Base-by-base conservation (phyloP, 2,329 filamentous ascomycete species). In the Pseudogymnoascus sp. region DNA sequence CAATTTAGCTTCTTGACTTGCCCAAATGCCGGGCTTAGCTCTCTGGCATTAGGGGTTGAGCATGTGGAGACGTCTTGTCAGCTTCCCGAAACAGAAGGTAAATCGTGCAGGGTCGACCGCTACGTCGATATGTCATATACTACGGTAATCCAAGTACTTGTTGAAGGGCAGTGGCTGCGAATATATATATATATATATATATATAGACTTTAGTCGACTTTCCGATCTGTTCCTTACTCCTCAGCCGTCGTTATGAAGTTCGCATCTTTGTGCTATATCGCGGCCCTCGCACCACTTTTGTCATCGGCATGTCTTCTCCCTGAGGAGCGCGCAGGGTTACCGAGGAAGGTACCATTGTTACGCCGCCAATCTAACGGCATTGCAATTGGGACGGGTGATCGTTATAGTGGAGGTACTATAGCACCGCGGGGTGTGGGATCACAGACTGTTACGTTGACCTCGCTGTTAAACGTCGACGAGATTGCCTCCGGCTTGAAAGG, bases 351-450 rank as follows among this genome's bases (percentile, higher is more conserved):
- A 16, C 37, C 37, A 40, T 2, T 40, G 37, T 40, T 40, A 40
- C 65, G 67, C 42, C 68, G 67, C 51, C 65, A 66, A 61, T 65
- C 59, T 39, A 66, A 64, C 29, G 68, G 69, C 1, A 65, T 76
- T 11, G 70, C 75, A 62, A 75, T 80, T 60, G 81, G 71, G 68
- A 77, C 70, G 29, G 80, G 72, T 67, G 79, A 80, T 66, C 73
- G 77, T 3, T 79, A 77, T 69, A 72, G 69, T 34, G 68, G 70
- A 62, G 78, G 77, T 5, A 74, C 71, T 1, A 68, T 76, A 45
- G 73, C 75, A 16, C 77, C 77, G 31, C 70, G 73, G n/a, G 78
- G 78, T 36, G 70, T 79, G 7, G 78, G 78, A 37, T 75, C 74
- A 7, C 70, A 75, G 61, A 72, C 72, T 6, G 68, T 73, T 5